These are phyloP conservation scores for Pseudogymnoascus sp. DNA, from an alignment of 2,329 filamentous ascomycete genomes.

Conservation along the genomic window DNA sequence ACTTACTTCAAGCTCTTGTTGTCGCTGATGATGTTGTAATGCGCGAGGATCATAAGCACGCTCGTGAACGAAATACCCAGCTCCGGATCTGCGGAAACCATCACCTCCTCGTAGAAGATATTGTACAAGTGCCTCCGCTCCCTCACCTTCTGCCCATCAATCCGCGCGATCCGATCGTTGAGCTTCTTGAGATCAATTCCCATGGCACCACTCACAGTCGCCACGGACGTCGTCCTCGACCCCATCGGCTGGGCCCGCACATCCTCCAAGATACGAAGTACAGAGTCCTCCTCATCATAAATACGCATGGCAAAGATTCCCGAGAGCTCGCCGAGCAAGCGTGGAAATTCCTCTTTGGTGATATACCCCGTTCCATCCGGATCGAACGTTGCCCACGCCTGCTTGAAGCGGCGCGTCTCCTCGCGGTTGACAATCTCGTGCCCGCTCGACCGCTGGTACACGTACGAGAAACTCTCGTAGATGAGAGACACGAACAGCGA, in stretches of 20 bases:
- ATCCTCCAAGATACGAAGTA: constrained; percentile 80
- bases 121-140: constrained; percentile 75
- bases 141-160: constrained; percentile 71
- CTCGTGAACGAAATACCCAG: constrained; percentile 86
- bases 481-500: constrained; percentile 97
- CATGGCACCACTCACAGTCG: constrained; percentile 43
- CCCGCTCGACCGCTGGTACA: constrained; percentile 94
- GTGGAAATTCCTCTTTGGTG: constrained; percentile 79
- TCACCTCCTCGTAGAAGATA: constrained; percentile 93
- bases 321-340: constrained; percentile 83
- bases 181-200: constrained; percentile 68
- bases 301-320: constrained; percentile 97
- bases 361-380: constrained; percentile 89
- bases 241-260: constrained; percentile 41
- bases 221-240: constrained; percentile 46
- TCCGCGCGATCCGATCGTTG: constrained; percentile 62
- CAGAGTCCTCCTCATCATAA: constrained; percentile 84
- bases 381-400: constrained; percentile 95
- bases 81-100: constrained; percentile 86
- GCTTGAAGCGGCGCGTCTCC: constrained; percentile 93
- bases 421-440: constrained; percentile 84
- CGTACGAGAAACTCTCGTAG: constrained; percentile 98
- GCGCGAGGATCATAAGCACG: constrained; percentile 89
- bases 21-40: constrained; percentile 98
- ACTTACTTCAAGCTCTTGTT: constrained; percentile 81